Evolutionary conservation across 2,329 filamentous ascomycete species (phyloP).

Genomic region (Ophiostoma angusticollis): DNA sequence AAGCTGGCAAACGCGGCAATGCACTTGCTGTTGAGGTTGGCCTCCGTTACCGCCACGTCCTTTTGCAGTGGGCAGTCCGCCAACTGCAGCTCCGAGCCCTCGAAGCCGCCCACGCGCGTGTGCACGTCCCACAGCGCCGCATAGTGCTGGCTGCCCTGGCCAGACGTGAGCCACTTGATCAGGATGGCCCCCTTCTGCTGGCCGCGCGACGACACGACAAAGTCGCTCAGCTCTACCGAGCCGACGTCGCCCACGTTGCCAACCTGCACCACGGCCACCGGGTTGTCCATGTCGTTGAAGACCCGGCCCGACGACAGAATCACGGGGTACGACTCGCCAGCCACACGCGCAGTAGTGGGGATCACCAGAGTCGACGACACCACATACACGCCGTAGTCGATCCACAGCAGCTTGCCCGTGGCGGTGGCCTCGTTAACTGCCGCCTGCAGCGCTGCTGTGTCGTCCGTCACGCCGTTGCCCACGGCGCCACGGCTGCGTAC

Average conservation of each 20-base stretch:
- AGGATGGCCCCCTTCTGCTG: slow-evolving; percentile 56
- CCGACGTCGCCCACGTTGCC: slow-evolving; percentile 48
- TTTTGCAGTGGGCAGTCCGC: slow-evolving; percentile 36
- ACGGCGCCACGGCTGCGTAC: slow-evolving; percentile 54
- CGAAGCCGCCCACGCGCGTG: slow-evolving; percentile 57
- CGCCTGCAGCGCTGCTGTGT: slow-evolving; percentile 53
- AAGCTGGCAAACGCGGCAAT: slow-evolving; percentile 43
- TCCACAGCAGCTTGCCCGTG: slow-evolving; percentile 41
- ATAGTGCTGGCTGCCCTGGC: slow-evolving; percentile 28
- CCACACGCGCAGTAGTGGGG: slow-evolving; percentile 37
- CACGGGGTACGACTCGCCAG: slow-evolving; percentile 44
- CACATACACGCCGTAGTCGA: slow-evolving; percentile 49
- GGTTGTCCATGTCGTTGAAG: slow-evolving; percentile 47
- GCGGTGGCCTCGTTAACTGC: slow-evolving; percentile 39
- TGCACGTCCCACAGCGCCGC: slow-evolving; percentile 39
- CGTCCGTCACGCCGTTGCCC: slow-evolving; percentile 62
- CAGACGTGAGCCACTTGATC: slow-evolving; percentile 58
- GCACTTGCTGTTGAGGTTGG: slow-evolving; percentile 39
- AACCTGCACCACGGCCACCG: slow-evolving; percentile 52
- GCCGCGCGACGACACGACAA: slow-evolving; percentile 54
- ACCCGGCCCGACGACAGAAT: slow-evolving; percentile 39
- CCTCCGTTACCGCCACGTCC: slow-evolving; percentile 23
- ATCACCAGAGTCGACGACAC: slow-evolving; percentile 42
- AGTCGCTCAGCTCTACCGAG: slow-evolving; percentile 54
- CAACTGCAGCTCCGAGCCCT: slow-evolving; percentile 52